phyloP scores from a whole-genome alignment of 2,329 filamentous ascomycete genomes.

The Cercospora canescens region DNA sequence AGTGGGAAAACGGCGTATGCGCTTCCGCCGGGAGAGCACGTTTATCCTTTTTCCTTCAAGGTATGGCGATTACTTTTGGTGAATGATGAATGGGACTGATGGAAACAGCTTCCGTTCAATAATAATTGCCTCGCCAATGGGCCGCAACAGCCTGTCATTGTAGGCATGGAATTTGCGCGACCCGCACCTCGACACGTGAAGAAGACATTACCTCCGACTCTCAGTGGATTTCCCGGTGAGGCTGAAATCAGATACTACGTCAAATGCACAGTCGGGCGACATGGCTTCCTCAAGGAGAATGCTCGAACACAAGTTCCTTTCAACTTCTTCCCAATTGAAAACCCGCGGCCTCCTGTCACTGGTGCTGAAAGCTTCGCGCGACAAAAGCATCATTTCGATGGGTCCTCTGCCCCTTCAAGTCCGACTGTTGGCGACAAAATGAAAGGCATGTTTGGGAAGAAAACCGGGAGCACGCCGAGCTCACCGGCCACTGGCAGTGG shows the following conservation, averaged over 20 bases:
- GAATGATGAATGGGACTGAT: not conserved
- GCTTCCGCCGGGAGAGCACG: conserved; percentile 68
- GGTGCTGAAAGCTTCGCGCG: conserved; percentile 83
- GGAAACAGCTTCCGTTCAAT: conserved; percentile 64
- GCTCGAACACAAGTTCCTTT: conserved; percentile 66
- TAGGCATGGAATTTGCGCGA: conserved; percentile 48
- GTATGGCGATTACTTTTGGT: conserved; percentile 39
- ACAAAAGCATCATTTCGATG: conserved; percentile 62
- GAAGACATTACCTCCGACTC: conserved; percentile 81
- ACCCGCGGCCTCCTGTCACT: conserved; percentile 67
- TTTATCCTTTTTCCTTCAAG: conserved; percentile 78
- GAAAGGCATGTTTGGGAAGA: conserved; percentile 59
- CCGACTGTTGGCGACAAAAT: conserved; percentile 49
- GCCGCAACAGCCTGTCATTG: conserved; percentile 43
- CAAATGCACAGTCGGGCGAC: conserved; percentile 92
- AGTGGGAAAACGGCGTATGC: conserved; percentile 51
- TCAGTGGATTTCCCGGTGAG: conserved; percentile 81
- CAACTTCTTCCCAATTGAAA: conserved; percentile 91
- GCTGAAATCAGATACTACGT: conserved; percentile 93
- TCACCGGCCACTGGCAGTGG: conserved; percentile 32
- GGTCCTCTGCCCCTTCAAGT: conserved; percentile 20
- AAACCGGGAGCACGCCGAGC: conserved; percentile 19
- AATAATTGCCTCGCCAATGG: conserved; percentile 61
- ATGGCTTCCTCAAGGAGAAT: conserved; percentile 87
- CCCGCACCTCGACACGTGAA: conserved; percentile 67